phyloP scores from a whole-genome alignment of 164 flowering plant genomes.

The Stephania yunnanensis region DNA sequence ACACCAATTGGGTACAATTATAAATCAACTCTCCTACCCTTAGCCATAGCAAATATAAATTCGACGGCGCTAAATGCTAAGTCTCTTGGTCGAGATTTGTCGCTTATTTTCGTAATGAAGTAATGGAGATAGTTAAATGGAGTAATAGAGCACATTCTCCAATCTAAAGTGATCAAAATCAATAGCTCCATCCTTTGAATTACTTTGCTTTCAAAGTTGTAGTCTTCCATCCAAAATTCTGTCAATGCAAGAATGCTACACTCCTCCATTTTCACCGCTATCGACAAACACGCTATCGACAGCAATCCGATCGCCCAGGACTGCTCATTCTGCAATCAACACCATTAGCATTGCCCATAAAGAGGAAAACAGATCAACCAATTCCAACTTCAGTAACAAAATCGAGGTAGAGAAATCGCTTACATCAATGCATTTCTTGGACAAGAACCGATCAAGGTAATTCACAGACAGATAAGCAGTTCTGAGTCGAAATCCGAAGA shows the following conservation, averaged over 20 bases:
- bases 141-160: slow-evolving; percentile 56
- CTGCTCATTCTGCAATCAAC: slow-evolving; percentile 30
- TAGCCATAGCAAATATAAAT: slow-evolving; percentile 32
- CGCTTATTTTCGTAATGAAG: slow-evolving; percentile 39
- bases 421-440: slow-evolving; percentile 48
- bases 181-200: slow-evolving; percentile 70
- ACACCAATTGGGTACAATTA: not conserved
- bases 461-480: slow-evolving; percentile 57
- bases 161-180: slow-evolving; percentile 59
- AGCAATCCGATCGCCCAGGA: slow-evolving; percentile 56
- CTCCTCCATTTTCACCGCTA: slow-evolving; percentile 83
- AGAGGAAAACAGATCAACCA: not conserved
- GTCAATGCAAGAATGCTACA: slow-evolving; percentile 33
- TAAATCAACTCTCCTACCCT: slow-evolving; percentile 33
- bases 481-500: slow-evolving; percentile 40
- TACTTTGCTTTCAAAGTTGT: slow-evolving; percentile 34
- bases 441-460: slow-evolving; percentile 59
- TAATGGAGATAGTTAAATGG: slow-evolving; percentile 57
- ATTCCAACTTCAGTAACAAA: not conserved
- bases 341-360: slow-evolving; percentile 1
- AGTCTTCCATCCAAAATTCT: slow-evolving; percentile 35
- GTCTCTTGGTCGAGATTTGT: slow-evolving; percentile 19
- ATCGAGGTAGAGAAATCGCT: slow-evolving; percentile 9
- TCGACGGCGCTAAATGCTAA: slow-evolving; percentile 23
- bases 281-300: slow-evolving; percentile 52